Evolutionary conservation across 2,329 filamentous ascomycete genomes (phyloP).

Genomic region (Curvularia lunata): DNA sequence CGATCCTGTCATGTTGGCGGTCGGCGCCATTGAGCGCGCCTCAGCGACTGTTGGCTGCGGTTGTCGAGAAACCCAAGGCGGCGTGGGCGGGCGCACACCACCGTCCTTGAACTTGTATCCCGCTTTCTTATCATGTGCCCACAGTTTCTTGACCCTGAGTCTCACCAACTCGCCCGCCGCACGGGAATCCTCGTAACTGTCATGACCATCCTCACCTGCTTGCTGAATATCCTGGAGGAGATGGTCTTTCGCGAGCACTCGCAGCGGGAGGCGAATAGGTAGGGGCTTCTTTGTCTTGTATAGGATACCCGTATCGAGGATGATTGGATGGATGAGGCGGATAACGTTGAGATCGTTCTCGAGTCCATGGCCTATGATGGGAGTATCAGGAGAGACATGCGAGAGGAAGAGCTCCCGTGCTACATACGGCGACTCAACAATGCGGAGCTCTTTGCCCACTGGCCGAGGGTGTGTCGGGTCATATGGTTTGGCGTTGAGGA

Average conservation of each 20-base stretch:
- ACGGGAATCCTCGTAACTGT: conserved; percentile 88
- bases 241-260: conserved; percentile 71
- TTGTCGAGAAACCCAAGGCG: conserved; percentile 14
- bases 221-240: conserved; percentile 81
- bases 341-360: conserved; percentile 93
- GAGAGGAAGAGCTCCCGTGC: conserved; percentile 81
- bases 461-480: conserved; percentile 33
- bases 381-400: conserved; percentile 75
- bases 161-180: conserved; percentile 87
- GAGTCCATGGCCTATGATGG: conserved; percentile 88
- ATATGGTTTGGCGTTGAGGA: conserved; percentile 64
- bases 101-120: conserved; percentile 65
- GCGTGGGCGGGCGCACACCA: conserved; percentile 41
- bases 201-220: conserved; percentile 73
- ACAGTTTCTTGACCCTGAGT: conserved; percentile 71
- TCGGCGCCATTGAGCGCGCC: conserved; percentile 9
- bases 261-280: conserved; percentile 79
- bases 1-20: conserved; percentile 11
- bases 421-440: conserved; percentile 75
- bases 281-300: conserved; percentile 80
- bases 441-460: conserved; percentile 59
- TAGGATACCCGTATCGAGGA: conserved; percentile 85
- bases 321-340: conserved; percentile 80
- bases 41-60: conserved; percentile 26
- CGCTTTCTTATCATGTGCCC: conserved; percentile 68